Evolutionary conservation across 78 protist genomes (phyloP), one percentile per base, ranked within the genome.

Genomic region (Isochrysis galbana): DNA sequence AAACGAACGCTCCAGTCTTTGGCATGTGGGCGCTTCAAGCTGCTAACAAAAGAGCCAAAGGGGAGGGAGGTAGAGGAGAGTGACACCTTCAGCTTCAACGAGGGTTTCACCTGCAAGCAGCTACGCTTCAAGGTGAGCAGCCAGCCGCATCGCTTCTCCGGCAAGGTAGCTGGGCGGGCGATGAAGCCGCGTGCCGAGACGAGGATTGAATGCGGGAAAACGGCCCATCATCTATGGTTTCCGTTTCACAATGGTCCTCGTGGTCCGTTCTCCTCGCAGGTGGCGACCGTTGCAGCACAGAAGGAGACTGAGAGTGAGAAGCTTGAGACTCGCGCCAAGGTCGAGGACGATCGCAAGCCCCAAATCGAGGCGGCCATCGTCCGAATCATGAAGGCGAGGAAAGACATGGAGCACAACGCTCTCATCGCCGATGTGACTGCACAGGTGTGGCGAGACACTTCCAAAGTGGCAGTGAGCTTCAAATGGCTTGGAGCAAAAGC

Each of bases 301-400:
- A 14, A 32, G 69, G 93, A 91, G 90, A 91, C 38, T 22, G 87
- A 91, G 32, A 61, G 26, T 38, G 93, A 91, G 90, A 47, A 54
- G 91, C 51, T 4, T 21, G 91, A 38, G 78, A 54, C 72, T 36
- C 45, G 91, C 25, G 42, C n/a, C 7, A 87, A 54, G 91, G 91
- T 91, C 47, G 87, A 91, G 83, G 93, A 91, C 83, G 93, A 91
- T 82, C 89, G 93, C 42, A 91, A 91, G 74, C 93, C 93, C 36
- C 93, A 91, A 90, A 55, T 91, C 47, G 93, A 90, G 69, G 93
- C 93, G 29, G 93, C 93, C 34, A 46, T 90, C 77, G 93, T 90
- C 23, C 78, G 77, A 29, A 67, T 51, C 38, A 90, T 72, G 93
- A 90, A 90, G 78, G 11, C 67, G 42, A 26, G 93, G 38, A 72